Conservation (phyloP, 768 basidiomycete species). For the Boletus rex-veris region DNA sequence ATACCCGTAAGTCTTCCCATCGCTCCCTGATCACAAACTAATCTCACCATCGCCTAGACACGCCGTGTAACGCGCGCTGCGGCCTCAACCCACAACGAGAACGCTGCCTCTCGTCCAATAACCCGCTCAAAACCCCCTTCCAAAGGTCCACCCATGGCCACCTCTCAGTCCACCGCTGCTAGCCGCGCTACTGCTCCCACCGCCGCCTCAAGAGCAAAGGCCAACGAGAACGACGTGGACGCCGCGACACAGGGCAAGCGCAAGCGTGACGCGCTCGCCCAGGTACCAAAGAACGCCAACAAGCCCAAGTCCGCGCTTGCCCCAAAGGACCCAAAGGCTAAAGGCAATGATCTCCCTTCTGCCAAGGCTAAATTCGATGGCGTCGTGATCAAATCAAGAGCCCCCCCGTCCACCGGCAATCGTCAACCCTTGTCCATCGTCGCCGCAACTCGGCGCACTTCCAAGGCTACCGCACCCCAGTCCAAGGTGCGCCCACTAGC, state of each 20-base stretch:
- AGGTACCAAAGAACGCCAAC: constrained; percentile 57
- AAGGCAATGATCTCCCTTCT: constrained; percentile 43
- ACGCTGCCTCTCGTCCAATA: constrained; percentile 60
- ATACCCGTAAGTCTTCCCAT: constrained; percentile 39
- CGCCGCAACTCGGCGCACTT: constrained; percentile 39
- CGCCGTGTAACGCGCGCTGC: constrained; percentile 61
- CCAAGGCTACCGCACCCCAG: constrained; percentile 26
- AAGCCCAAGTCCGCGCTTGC: constrained; percentile 37
- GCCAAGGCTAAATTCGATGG: constrained; percentile 56
- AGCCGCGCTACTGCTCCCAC: constrained; percentile 41
- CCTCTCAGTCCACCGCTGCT: constrained; percentile 33
- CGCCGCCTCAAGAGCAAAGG: constrained; percentile 36
- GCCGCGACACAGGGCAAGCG: constrained; percentile 55
- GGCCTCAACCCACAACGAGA: constrained; percentile 59
- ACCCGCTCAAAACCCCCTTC: constrained; percentile 60
- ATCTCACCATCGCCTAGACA: constrained; percentile 38
- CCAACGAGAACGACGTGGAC: constrained; percentile 43
- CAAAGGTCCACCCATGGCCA: constrained; percentile 34
- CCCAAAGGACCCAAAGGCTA: constrained; percentile 47
- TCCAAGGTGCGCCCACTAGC: constrained; percentile 24
- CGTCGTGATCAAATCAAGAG: constrained; percentile 57
- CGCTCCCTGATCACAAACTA: too few relatives aligned
- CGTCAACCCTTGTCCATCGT: constrained; percentile 59
- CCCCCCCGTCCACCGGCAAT: constrained; percentile 20
- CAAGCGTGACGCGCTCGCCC: constrained; percentile 72